phyloP scores from a whole-genome alignment of 2,329 filamentous ascomycete genomes.

The Cladophialophora carrionii region DNA sequence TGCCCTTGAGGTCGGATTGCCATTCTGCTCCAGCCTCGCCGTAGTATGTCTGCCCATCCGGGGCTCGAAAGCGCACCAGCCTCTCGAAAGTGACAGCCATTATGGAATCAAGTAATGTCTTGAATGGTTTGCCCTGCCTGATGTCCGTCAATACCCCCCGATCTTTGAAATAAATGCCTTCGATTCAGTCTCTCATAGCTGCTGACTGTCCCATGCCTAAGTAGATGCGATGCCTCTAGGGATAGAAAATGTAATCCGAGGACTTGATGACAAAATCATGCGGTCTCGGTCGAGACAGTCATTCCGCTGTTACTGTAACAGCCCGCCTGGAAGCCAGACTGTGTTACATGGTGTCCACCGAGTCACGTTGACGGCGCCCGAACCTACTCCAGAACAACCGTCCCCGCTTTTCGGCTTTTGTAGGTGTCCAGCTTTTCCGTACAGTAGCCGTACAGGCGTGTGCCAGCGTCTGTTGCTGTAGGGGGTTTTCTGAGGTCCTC shows the following conservation, averaged over 20 bases:
- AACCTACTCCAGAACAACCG: neutral
- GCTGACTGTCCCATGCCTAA: neutral
- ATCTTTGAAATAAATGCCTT: no score
- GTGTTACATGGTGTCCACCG: neutral
- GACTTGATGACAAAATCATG: conserved; percentile 2
- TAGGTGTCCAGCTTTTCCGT: neutral
- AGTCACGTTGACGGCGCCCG: neutral
- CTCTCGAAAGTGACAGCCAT: conserved; percentile 16
- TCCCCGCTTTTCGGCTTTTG: conserved; percentile 17
- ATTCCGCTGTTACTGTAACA: neutral
- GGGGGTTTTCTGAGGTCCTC: neutral
- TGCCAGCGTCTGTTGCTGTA: neutral
- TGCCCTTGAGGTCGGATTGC: conserved; percentile 18
- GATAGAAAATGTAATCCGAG: neutral
- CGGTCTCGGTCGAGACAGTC: conserved; percentile 6
- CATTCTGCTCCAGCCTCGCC: conserved; percentile 25
- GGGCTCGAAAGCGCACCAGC: conserved; percentile 17
- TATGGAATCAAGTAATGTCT: neutral
- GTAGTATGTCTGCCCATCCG: conserved; percentile 20
- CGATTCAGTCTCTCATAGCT: no score
- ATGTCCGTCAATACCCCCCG: no score
- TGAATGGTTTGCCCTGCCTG: no score
- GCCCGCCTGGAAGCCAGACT: conserved; percentile 1
- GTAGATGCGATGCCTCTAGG: neutral
- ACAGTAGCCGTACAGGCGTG: neutral